phyloP scores from a whole-genome alignment of 257 asterid species.

The Solanum chmielewskii region DNA sequence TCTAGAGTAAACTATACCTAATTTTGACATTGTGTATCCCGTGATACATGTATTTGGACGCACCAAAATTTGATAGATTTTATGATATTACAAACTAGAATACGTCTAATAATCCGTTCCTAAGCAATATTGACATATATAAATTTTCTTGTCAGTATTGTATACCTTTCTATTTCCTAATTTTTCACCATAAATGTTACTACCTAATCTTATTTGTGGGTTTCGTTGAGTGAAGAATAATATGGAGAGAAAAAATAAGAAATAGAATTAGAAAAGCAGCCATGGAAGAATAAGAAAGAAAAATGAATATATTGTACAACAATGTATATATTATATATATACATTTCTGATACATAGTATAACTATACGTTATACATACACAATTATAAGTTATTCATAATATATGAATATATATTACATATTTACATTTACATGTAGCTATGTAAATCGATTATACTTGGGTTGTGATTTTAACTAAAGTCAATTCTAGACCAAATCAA shows the following conservation, averaged over 20 bases:
- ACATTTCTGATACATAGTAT: neutral
- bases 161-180: neutral
- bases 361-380: neutral
- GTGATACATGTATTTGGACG: neutral
- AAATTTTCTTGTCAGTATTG: neutral
- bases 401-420: too few relatives aligned
- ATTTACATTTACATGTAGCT: neutral
- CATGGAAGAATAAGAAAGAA: neutral
- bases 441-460: too few relatives aligned
- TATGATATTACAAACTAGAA: neutral
- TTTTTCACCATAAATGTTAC: neutral
- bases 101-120: neutral
- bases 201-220: neutral
- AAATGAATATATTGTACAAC: neutral
- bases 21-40: too few relatives aligned
- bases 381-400: too few relatives aligned
- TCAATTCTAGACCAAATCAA: too few relatives aligned
- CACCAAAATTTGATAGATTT: neutral
- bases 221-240: neutral
- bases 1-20: neutral
- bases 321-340: neutral
- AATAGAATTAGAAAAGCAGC: neutral
- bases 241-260: neutral
- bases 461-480: too few relatives aligned
- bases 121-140: neutral